phyloP scores from a whole-genome alignment of 2,329 filamentous ascomycete species.

The Zymoseptoria ardabiliae region DNA sequence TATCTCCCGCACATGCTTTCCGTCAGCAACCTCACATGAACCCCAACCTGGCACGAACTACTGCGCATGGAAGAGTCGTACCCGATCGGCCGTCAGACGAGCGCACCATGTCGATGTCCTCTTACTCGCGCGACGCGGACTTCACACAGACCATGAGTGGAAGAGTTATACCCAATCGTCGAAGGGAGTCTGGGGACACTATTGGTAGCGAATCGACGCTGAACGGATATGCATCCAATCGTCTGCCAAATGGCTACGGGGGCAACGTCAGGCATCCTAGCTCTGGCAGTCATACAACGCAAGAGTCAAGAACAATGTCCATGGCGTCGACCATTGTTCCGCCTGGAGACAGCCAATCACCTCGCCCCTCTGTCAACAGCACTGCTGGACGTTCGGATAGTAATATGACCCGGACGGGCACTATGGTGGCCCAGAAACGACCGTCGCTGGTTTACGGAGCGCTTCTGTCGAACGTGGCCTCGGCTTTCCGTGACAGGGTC shows the following conservation, averaged over 20 bases:
- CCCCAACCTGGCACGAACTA: slow-evolving; percentile 62
- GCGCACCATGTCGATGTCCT: slow-evolving; percentile 92
- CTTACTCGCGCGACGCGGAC: slow-evolving; percentile 67
- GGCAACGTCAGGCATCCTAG: slow-evolving; percentile 21
- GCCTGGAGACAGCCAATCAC: slow-evolving; percentile 22
- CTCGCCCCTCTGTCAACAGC: slow-evolving; percentile 20
- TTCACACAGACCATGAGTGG: slow-evolving; percentile 88
- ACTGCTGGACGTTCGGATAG: slow-evolving; percentile 32
- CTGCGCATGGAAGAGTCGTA: slow-evolving; percentile 82
- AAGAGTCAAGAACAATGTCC: slow-evolving; percentile 67
- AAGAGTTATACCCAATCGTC: slow-evolving; percentile 75
- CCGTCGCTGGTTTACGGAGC: slow-evolving; percentile 91
- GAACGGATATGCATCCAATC: slow-evolving; percentile 25
- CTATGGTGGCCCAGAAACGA: slow-evolving; percentile 53
- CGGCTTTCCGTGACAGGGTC: slow-evolving; percentile 86
- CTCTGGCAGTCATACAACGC: slow-evolving; percentile 30
- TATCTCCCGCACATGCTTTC: slow-evolving; percentile 64
- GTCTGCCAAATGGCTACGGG: slow-evolving; percentile 17
- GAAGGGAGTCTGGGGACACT: slow-evolving; percentile 46
- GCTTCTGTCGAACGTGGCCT: slow-evolving; percentile 82
- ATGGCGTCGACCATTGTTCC: slow-evolving; percentile 80
- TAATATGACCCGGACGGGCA: slow-evolving; percentile 29
- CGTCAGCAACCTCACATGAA: slow-evolving; percentile 69
- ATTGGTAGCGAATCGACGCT: slow-evolving; percentile 18
- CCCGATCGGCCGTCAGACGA: slow-evolving; percentile 80